Conservation (phyloP, 2,329 filamentous ascomycete genomes). For the Colletotrichum tamarilloi region DNA sequence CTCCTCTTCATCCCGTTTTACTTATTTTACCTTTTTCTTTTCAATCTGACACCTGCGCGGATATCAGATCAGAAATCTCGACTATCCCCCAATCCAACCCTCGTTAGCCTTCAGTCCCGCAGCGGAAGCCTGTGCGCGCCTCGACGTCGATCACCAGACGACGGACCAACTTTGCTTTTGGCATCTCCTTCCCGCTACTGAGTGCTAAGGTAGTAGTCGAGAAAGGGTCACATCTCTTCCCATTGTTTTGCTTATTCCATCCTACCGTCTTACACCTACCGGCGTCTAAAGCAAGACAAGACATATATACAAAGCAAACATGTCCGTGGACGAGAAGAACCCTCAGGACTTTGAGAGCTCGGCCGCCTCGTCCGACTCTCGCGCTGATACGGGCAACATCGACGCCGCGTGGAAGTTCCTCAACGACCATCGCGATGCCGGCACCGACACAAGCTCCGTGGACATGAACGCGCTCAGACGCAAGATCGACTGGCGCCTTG, state of each 20-base stretch:
- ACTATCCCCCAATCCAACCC: neutral
- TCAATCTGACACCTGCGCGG: conserved; percentile 5
- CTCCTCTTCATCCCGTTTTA: neutral
- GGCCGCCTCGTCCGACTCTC: conserved; percentile 31
- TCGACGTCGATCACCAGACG: conserved; percentile 17
- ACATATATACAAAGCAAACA: neutral
- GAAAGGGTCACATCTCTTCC: neutral
- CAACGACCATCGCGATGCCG: conserved; percentile 52
- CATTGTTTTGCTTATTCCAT: neutral
- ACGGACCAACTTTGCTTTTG: neutral
- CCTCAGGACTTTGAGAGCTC: conserved; percentile 33
- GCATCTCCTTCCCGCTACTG: neutral
- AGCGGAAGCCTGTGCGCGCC: conserved; percentile 21
- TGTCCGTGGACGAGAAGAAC: conserved; percentile 42
- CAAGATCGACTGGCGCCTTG: conserved; percentile 68
- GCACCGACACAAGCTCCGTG: conserved; percentile 45
- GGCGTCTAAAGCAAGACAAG: neutral
- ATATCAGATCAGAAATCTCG: neutral
- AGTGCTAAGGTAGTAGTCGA: neutral
- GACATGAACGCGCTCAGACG: conserved; percentile 60
- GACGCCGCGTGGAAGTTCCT: conserved; percentile 61
- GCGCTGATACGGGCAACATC: conserved; percentile 42
- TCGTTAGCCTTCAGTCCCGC: neutral
- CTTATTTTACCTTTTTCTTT: conserved; percentile 1
- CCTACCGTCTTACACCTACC: neutral